These are phyloP conservation scores for Pythium utonaiense DNA, from an alignment of 352 stramenopile species.

Conservation along the genomic window DNA sequence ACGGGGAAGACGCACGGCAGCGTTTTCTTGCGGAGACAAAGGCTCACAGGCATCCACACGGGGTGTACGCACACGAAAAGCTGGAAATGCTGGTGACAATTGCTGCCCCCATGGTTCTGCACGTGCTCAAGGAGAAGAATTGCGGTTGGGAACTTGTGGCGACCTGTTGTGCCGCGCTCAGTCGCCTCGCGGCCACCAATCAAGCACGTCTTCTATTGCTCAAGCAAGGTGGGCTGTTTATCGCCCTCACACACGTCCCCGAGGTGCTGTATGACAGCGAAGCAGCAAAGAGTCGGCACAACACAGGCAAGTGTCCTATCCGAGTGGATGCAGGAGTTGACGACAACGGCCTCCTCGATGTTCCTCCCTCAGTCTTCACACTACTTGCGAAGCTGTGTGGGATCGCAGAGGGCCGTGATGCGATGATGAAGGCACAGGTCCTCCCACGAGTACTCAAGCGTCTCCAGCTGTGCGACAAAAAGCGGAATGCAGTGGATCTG, in stretches of 20 bases:
- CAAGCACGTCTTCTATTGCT: conserved; percentile 42
- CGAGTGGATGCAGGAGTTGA: conserved; percentile 33
- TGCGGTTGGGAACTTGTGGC: conserved; percentile 30
- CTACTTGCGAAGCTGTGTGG: conserved; percentile 61
- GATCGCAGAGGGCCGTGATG: conserved; percentile 48
- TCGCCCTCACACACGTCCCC: conserved; percentile 51
- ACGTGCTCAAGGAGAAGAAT: conserved; percentile 52
- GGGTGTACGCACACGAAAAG: conserved; percentile 40
- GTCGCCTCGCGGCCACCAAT: conserved; percentile 61
- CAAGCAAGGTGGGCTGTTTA: conserved; percentile 47
- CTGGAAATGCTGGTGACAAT: conserved; percentile 45
- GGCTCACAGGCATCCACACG: conserved; percentile 29
- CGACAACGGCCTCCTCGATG: conserved; percentile 41
- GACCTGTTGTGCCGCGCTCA: conserved; percentile 54
- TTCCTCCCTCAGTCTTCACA: conserved; percentile 61
- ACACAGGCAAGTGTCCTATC: conserved; percentile 7
- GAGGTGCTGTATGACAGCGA: conserved; percentile 34
- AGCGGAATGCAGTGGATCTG: conserved; percentile 25
- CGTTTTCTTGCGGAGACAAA: conserved; percentile 29
- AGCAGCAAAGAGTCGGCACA: neutral
- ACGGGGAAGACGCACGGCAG: conserved; percentile 37
- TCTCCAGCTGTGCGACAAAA: conserved; percentile 39
- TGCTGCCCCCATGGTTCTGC: conserved; percentile 49
- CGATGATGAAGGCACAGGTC: conserved; percentile 58
- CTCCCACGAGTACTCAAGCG: conserved; percentile 70